Conservation (phyloP, 805 yeast species). For the Hanseniaspora occidentalis region DNA sequence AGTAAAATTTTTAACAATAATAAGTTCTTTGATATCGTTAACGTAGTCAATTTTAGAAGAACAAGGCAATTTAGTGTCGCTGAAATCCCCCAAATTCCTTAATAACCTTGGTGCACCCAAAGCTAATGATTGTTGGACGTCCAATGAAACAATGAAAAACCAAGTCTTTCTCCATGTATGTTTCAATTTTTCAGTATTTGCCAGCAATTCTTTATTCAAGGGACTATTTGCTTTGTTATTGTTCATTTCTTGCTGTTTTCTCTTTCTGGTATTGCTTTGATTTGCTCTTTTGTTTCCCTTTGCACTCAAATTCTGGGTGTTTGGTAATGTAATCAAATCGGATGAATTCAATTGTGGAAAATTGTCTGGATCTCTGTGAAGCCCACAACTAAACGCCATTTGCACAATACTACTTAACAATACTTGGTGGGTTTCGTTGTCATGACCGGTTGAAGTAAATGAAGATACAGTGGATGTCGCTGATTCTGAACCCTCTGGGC, state of each 20-base stretch:
- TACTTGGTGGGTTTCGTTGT: slow-evolving; percentile 47
- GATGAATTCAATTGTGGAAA: slow-evolving; percentile 30
- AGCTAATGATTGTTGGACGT: slow-evolving; percentile 30
- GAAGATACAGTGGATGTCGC: neutral
- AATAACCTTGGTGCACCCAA: slow-evolving; percentile 30
- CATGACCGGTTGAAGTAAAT: slow-evolving; percentile 21
- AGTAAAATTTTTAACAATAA: slow-evolving; percentile 35
- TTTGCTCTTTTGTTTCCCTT: neutral
- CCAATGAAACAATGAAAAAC: slow-evolving; percentile 33
- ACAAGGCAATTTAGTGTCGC: slow-evolving; percentile 33
- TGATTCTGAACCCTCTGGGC: slow-evolving; percentile 37
- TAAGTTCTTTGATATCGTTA: slow-evolving; percentile 30
- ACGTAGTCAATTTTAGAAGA: slow-evolving; percentile 26
- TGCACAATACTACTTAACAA: slow-evolving; percentile 45
- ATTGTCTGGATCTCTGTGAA: slow-evolving; percentile 54
- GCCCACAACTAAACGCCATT: slow-evolving; percentile 55
- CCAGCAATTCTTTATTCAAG: slow-evolving; percentile 14
- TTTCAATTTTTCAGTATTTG: slow-evolving; percentile 25
- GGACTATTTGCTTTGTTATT: slow-evolving; percentile 6
- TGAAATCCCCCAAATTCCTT: slow-evolving; percentile 26
- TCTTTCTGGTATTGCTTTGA: slow-evolving; percentile 3
- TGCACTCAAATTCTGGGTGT: slow-evolving; percentile 2
- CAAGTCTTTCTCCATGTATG: slow-evolving; percentile 50
- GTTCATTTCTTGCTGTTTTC: slow-evolving; percentile 2
- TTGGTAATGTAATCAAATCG: slow-evolving; percentile 4